A percentile compares a stretch with the other conserved stretches of the same genome.
Conservation (phyloP, 73 alveolate species). For the Uronychia binucleata region DNA sequence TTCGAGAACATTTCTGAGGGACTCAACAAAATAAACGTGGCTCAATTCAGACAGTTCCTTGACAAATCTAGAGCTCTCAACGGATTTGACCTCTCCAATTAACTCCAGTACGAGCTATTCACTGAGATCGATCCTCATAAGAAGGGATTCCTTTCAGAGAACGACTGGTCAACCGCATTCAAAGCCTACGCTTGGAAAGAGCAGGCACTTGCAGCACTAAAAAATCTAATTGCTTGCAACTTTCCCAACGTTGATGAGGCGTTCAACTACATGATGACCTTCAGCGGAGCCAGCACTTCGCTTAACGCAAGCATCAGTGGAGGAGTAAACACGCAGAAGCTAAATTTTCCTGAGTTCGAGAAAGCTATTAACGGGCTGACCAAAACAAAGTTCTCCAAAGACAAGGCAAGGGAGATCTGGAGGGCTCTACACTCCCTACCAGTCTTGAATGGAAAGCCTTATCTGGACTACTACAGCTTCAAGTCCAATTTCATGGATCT, state of each 20-base stretch:
- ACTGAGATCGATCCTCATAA: conserved; percentile 82
- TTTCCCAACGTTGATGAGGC: conserved; percentile 76
- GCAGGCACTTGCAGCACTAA: conserved; percentile 66
- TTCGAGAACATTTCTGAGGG: conserved; percentile 70
- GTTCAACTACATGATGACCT: conserved; percentile 71
- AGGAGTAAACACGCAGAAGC: background rate
- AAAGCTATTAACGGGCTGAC: background rate
- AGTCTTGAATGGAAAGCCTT: background rate
- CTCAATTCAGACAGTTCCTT: conserved; percentile 63
- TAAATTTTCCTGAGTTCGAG: background rate
- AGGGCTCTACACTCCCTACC: background rate
- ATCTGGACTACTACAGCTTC: background rate
- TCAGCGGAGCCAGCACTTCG: too few species aligned
- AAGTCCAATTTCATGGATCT: background rate
- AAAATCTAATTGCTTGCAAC: conserved; percentile 61
- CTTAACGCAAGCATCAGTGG: background rate
- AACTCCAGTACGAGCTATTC: conserved; percentile 66
- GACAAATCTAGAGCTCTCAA: conserved; percentile 63
- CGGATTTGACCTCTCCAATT: conserved; percentile 78
- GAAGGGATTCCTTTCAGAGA: conserved; percentile 77
- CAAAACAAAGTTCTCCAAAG: background rate
- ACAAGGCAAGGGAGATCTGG: background rate
- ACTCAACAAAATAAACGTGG: conserved; percentile 60
- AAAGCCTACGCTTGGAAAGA: conserved; percentile 64
- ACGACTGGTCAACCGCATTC: conserved; percentile 77